Evolutionary conservation across 768 basidiomycete species (phyloP).

Genomic region (Mycena albidolilacea): DNA sequence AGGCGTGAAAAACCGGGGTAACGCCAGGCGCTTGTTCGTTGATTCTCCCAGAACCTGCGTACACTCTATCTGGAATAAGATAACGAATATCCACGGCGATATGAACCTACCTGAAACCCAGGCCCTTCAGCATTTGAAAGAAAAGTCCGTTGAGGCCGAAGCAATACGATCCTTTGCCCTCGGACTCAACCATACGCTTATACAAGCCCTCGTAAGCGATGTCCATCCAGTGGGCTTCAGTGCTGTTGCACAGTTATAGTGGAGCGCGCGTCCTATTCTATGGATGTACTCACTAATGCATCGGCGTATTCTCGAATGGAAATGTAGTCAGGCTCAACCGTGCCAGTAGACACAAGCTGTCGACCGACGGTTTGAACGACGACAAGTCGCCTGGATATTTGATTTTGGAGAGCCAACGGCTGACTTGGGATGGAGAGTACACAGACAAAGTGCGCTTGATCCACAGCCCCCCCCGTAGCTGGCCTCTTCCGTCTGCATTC

Average conservation of each 20-base stretch:
- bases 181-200: constrained; percentile 22
- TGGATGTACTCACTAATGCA: constrained; percentile 32
- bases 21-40: constrained; percentile 34
- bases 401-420: constrained; percentile 34
- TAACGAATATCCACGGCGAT: too few relatives aligned
- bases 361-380: constrained; percentile 21
- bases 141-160: constrained; percentile 37
- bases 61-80: constrained; percentile 25
- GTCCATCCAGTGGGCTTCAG: constrained; percentile 33
- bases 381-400: constrained; percentile 21
- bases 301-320: constrained; percentile 38
- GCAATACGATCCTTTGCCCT: constrained; percentile 31
- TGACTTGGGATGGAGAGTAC: constrained; percentile 23
- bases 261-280: not conserved
- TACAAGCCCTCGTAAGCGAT: constrained; percentile 31
- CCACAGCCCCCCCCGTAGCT: constrained; percentile 33
- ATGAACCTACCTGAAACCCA: constrained; percentile 29
- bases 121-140: constrained; percentile 33
- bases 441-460: constrained; percentile 28
- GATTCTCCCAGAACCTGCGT: constrained; percentile 38
- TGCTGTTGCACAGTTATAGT: constrained; percentile 13
- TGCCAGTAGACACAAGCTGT: constrained; percentile 20
- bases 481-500: constrained; percentile 7
- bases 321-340: constrained; percentile 33
- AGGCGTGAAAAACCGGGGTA: constrained; percentile 32